phyloP scores from a whole-genome alignment of 257 asterid genomes.

The Jaltomata sinuosa region DNA sequence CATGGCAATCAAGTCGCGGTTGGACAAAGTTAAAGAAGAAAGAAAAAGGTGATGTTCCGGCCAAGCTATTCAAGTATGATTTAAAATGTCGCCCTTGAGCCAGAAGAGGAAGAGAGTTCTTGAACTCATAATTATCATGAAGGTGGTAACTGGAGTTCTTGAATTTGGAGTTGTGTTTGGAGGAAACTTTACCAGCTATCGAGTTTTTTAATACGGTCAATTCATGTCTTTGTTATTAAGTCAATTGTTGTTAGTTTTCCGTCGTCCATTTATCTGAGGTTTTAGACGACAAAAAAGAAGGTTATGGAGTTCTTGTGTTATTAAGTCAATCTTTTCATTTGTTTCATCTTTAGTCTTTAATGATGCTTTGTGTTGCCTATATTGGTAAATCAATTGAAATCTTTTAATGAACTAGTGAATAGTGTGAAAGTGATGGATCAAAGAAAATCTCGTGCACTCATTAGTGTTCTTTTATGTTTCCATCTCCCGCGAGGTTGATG shows the following conservation, averaged over 20 bases:
- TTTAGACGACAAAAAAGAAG: not conserved
- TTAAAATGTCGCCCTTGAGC: not conserved
- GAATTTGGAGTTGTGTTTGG: not conserved
- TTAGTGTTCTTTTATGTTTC: not conserved
- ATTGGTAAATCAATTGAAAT: not conserved
- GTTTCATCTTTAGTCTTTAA: not conserved
- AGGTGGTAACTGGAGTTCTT: not conserved
- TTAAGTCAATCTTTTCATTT: not conserved
- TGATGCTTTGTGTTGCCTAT: not conserved
- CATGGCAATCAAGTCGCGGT: not conserved
- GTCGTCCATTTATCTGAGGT: not conserved
- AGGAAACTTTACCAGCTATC: not conserved
- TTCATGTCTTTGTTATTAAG: not conserved
- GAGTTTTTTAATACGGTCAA: not conserved
- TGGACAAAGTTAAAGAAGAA: not conserved
- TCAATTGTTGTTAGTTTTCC: not conserved
- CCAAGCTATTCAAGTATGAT: not conserved
- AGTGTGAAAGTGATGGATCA: not conserved
- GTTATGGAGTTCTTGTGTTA: not conserved
- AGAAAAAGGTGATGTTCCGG: not conserved
- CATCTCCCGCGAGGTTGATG: not conserved
- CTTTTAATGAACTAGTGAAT: not conserved
- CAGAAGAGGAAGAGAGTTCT: not conserved
- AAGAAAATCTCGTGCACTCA: not conserved
- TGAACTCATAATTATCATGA: not conserved